These are phyloP conservation scores for Biscutella laevigata DNA, from an alignment of 441 rosid genomes.

Conservation along the genomic window DNA sequence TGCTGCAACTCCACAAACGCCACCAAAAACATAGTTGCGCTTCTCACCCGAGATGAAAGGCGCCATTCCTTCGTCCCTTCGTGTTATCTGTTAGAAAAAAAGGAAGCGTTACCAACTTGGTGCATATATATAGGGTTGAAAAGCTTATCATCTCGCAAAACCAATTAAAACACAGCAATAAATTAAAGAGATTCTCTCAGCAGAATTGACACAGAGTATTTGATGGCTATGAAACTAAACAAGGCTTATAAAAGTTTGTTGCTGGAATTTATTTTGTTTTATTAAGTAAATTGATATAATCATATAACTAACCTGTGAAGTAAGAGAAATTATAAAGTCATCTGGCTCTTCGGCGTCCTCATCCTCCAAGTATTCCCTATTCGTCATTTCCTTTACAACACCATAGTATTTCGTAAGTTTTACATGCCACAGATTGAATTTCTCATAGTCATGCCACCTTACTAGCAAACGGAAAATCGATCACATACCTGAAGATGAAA, in stretches of 20 bases:
- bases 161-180: slow-evolving; percentile 3
- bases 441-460: slow-evolving; percentile 3
- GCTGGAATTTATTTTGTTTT: neutral
- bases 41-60: slow-evolving; percentile 68
- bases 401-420: slow-evolving; percentile 18
- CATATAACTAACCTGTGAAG: slow-evolving; percentile 59
- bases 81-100: slow-evolving; percentile 53
- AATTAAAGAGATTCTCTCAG: slow-evolving; percentile 8
- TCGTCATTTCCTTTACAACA: slow-evolving; percentile 73
- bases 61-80: slow-evolving; percentile 93
- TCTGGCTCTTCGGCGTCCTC: slow-evolving; percentile 99
- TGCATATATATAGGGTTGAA: neutral
- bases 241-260: neutral
- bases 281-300: neutral
- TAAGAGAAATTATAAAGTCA: slow-evolving; percentile 80
- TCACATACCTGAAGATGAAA: slow-evolving; percentile 84
- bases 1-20: slow-evolving; percentile 82
- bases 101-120: neutral
- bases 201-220: neutral
- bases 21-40: slow-evolving; percentile 89
- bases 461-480: slow-evolving; percentile 10
- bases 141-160: neutral
- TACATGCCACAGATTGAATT: neutral
- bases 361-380: slow-evolving; percentile 84
- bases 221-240: slow-evolving; percentile 16